These are phyloP conservation scores for Nakataea oryzae DNA, from an alignment of 2,329 filamentous ascomycete species.

Conservation along the genomic window DNA sequence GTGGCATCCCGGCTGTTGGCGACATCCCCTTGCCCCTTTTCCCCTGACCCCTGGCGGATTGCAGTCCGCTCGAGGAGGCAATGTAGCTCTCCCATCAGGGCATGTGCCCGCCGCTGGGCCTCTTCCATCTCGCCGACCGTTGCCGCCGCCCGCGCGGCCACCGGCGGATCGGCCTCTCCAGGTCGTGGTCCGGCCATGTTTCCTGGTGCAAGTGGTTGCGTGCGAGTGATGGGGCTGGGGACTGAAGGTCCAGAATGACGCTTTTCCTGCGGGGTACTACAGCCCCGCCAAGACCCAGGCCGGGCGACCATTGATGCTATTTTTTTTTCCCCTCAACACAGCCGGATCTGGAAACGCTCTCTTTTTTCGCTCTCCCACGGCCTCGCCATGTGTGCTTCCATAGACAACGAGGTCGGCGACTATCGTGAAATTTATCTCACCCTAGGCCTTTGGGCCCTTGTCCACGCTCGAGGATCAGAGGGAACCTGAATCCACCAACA, in stretches of 20 bases:
- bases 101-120: neutral
- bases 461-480: no score
- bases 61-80: neutral
- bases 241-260: no score
- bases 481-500: no score
- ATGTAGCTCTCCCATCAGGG: neutral
- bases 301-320: neutral
- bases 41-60: neutral
- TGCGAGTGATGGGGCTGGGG: no score
- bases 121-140: neutral
- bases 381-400: no score
- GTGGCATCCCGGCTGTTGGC: neutral
- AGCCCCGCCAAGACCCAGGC: neutral
- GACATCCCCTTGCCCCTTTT: neutral
- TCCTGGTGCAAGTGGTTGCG: neutral
- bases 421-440: no score
- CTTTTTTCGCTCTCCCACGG: no score
- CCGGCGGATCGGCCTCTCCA: neutral
- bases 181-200: neutral
- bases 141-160: no score
- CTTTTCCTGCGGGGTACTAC: neutral
- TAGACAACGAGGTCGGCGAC: no score
- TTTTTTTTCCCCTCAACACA: no score
- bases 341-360: no score
- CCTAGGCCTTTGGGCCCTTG: no score